Percentiles rank a stretch among this genome's conserved stretches.
Evolutionary conservation across 805 yeast genomes (phyloP).

Genomic region (Pichia exigua): DNA sequence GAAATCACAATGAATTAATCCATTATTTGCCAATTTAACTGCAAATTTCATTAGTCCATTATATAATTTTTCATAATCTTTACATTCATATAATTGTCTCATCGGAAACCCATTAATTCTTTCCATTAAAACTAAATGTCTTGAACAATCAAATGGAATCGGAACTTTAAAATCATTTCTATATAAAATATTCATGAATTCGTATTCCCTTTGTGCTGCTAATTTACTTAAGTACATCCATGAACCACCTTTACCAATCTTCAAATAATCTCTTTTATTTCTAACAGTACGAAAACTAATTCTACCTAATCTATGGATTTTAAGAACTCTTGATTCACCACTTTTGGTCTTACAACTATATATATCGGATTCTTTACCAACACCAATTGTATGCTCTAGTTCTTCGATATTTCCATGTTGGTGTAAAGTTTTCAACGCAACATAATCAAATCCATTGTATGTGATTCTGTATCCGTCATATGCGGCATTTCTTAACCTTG

Average conservation of each 20-base stretch:
- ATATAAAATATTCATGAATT: conserved; percentile 72
- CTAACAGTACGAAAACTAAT: conserved; percentile 89
- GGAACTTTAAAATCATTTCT: conserved; percentile 82
- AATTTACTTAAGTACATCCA: conserved; percentile 91
- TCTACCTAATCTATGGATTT: conserved; percentile 90
- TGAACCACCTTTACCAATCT: conserved; percentile 61
- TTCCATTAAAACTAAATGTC: conserved; percentile 93
- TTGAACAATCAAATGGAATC: conserved; percentile 75
- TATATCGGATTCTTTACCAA: conserved; percentile 96
- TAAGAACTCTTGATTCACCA: conserved; percentile 64
- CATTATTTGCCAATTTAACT: conserved; percentile 75
- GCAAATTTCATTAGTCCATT: conserved; percentile 82
- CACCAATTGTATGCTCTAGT: conserved; percentile 84
- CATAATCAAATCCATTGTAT: conserved; percentile 84
- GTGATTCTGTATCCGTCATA: conserved; percentile 92
- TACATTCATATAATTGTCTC: conserved; percentile 71
- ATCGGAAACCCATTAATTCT: conserved; percentile 83
- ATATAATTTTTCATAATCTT: conserved; percentile 63
- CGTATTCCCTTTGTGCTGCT: conserved; percentile 90
- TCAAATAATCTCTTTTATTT: conserved; percentile 86
- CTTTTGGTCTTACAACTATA: conserved; percentile 65
- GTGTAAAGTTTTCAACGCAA: conserved; percentile 80
- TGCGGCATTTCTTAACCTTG: conserved; percentile 78
- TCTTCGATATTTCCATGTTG: conserved; percentile 67
- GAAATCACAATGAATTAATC: conserved; percentile 94